Evolutionary conservation across 2,329 filamentous ascomycete genomes (phyloP).

Genomic region (Fusarium falciforme): DNA sequence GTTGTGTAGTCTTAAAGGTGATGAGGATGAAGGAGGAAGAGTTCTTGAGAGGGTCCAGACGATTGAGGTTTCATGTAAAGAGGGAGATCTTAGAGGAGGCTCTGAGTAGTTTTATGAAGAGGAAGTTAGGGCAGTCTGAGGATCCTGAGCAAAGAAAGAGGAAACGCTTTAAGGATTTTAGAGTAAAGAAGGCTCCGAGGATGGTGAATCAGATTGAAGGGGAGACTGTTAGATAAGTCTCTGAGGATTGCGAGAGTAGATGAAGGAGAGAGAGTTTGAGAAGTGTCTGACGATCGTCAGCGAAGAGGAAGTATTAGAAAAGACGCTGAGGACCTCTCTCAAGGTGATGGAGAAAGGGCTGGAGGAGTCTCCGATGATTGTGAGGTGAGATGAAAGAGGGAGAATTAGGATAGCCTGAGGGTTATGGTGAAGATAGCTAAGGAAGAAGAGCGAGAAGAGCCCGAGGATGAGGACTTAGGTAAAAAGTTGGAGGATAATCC

Average conservation of each 20-base stretch:
- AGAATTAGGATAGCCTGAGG: not conserved
- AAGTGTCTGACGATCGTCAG: not conserved
- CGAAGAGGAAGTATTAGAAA: not conserved
- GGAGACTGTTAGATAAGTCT: not conserved
- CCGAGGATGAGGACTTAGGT: not conserved
- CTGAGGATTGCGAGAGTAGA: not conserved
- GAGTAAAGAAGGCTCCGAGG: not conserved
- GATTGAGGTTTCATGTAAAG: not conserved
- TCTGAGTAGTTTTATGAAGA: not conserved
- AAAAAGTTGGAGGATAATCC: not conserved
- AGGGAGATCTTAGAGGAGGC: not conserved
- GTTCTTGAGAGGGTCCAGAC: not conserved
- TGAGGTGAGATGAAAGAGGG: not conserved
- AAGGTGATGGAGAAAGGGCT: not conserved
- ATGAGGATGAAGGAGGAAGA: not conserved
- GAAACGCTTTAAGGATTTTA: not conserved
- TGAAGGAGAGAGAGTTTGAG: not conserved
- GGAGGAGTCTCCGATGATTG: not conserved
- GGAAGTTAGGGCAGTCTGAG: not conserved
- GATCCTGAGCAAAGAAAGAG: not conserved
- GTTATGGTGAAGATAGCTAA: not conserved
- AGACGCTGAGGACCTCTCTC: not conserved
- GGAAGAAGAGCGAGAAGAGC: not conserved
- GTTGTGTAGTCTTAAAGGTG: not conserved
- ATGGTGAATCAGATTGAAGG: not conserved